Evolutionary conservation across 2,329 filamentous ascomycete genomes (phyloP).

Genomic region (Colletotrichum sansevieriae): DNA sequence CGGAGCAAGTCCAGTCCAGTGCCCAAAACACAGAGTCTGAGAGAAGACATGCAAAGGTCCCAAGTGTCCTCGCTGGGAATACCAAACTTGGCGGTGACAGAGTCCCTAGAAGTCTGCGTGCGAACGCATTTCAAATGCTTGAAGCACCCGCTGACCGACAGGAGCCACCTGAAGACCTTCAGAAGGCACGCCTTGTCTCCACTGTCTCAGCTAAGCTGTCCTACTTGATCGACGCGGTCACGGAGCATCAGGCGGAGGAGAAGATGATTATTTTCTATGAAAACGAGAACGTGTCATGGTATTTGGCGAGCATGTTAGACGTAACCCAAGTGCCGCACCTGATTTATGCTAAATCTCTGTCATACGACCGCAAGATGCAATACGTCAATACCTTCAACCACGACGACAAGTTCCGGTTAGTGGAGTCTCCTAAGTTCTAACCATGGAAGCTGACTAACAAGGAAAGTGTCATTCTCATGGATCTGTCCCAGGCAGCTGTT

Average conservation of each 20-base stretch:
- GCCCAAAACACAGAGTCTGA: conserved; percentile 25
- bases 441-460: not conserved
- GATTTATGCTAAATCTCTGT: conserved; percentile 76
- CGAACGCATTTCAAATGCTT: conserved; percentile 44
- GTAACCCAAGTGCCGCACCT: conserved; percentile 73
- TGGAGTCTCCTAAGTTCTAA: not conserved
- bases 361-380: conserved; percentile 72
- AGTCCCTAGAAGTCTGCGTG: conserved; percentile 50
- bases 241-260: conserved; percentile 75
- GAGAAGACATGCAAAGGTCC: not conserved
- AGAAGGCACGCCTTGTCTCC: conserved; percentile 74
- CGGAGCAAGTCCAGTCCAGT: conserved; percentile 43
- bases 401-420: conserved; percentile 69
- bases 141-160: conserved; percentile 32
- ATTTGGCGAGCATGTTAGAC: conserved; percentile 86
- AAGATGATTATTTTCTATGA: conserved; percentile 97
- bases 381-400: conserved; percentile 86
- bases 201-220: conserved; percentile 90
- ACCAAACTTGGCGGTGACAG: conserved; percentile 57
- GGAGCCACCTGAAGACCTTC: conserved; percentile 64
- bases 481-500: conserved; percentile 88
- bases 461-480: conserved; percentile 83
- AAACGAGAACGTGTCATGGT: conserved; percentile 86
- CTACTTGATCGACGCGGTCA: conserved; percentile 82
- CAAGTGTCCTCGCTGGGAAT: conserved; percentile 54